Conservation (phyloP, 2,329 filamentous ascomycete genomes). For the Tolypocladium guangdongense region DNA sequence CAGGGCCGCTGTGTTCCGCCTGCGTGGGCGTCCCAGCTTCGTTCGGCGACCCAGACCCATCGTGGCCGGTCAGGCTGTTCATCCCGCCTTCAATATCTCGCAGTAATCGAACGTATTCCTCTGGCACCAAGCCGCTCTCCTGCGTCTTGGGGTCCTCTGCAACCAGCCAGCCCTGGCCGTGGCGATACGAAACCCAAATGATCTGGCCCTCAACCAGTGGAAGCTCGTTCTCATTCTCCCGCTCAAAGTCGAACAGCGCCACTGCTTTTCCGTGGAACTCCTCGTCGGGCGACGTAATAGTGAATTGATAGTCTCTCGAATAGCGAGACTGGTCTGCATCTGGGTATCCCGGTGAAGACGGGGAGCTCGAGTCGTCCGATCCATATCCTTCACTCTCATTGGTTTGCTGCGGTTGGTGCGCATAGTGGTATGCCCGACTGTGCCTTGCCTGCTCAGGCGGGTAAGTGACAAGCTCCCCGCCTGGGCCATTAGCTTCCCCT, state of each 20-base stretch:
- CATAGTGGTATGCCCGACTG: conserved; percentile 33
- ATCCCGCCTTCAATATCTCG: conserved; percentile 89
- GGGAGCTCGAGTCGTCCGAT: conserved; percentile 47
- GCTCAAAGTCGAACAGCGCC: conserved; percentile 86
- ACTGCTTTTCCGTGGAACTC: conserved; percentile 97
- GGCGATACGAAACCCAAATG: conserved; percentile 90
- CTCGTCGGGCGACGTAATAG: conserved; percentile 88
- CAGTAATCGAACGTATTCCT: conserved; percentile 88
- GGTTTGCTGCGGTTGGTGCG: conserved; percentile 34
- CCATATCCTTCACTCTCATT: conserved; percentile 43
- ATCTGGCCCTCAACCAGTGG: conserved; percentile 89
- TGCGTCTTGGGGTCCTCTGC: conserved; percentile 90
- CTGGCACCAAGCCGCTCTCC: conserved; percentile 89
- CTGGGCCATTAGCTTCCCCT: conserved; percentile 61
- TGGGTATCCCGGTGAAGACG: conserved; percentile 46
- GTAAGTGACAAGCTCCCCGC: conserved; percentile 74
- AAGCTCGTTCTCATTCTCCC: conserved; percentile 94
- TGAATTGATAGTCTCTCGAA: conserved; percentile 88
- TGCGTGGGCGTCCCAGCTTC: conserved; percentile 52
- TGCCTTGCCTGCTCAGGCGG: conserved; percentile 53
- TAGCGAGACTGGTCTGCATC: conserved; percentile 67
- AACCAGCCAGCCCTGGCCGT: conserved; percentile 95
- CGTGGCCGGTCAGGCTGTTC: conserved; percentile 58
- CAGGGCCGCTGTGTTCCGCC: conserved; percentile 38
- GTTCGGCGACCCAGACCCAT: conserved; percentile 40